Percentiles rank a stretch among this genome's conserved stretches.
These are phyloP conservation scores for Aureobasidium pullulans DNA, from an alignment of 2,329 filamentous ascomycete species.

Conservation along the genomic window DNA sequence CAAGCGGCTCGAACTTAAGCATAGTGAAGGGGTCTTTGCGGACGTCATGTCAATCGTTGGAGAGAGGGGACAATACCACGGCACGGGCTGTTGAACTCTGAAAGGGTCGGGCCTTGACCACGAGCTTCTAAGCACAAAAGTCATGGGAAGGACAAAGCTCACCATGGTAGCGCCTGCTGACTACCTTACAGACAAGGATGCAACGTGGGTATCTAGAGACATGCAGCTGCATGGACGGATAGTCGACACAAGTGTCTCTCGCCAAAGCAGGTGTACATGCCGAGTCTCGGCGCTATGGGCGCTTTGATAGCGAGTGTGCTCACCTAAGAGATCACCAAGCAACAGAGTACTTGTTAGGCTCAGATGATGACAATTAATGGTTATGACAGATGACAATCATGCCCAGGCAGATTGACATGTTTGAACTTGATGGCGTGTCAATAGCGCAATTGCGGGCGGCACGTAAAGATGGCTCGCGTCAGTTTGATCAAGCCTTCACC, in stretches of 20 bases:
- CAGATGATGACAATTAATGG: constrained; percentile 2
- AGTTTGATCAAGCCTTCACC: not conserved
- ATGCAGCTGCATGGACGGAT: constrained; percentile 4
- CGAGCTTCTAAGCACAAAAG: not conserved
- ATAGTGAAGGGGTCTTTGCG: not conserved
- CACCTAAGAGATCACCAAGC: not conserved
- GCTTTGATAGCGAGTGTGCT: not conserved
- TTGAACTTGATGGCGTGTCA: not conserved
- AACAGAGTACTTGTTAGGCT: not conserved
- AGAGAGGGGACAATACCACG: not conserved
- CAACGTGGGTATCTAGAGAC: constrained; percentile 1
- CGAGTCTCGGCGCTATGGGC: not conserved
- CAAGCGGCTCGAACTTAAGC: constrained; percentile 1
- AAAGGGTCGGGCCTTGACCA: not conserved
- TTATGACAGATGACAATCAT: not conserved
- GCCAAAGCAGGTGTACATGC: not conserved
- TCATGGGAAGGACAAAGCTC: not conserved
- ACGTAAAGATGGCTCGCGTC: not conserved
- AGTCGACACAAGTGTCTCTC: constrained; percentile 4
- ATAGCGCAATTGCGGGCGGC: constrained; percentile 1
- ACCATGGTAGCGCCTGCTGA: not conserved
- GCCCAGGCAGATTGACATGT: not conserved
- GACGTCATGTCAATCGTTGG: not conserved
- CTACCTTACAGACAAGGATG: not conserved
- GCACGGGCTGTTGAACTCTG: not conserved